Base-by-base conservation (phyloP, 2,329 filamentous ascomycete genomes). In the Aspergillus brunneoviolaceus region DNA sequence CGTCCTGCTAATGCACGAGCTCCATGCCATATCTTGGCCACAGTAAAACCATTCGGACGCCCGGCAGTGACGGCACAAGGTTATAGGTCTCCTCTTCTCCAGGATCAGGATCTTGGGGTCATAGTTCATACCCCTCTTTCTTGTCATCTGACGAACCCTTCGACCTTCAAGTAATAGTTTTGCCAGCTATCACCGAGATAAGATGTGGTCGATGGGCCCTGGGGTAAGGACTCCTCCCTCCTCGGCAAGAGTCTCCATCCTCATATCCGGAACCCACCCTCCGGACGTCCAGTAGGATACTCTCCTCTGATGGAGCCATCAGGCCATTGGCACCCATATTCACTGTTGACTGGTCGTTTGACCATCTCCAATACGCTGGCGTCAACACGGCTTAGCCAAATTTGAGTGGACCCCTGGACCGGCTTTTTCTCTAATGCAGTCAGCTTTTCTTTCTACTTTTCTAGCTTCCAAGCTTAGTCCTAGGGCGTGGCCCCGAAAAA, bases 401-500 rank as follows among this genome's bases (percentile, higher is more conserved):
- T 31, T 16, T 1, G 49, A 53, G 58, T 57, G 57, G 57, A 59
- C 42, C 51, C 42, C 27, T 54, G 21, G 50, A 45, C 56, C 29
- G 49, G 19, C 14, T 51, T 53, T 25, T 35, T 16, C 14, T 39
- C n/a, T 31, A 31, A 19, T n/a, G 39, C 14, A 45, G 39, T 45
- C 39, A 19, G 16, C 39, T 45, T 45, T 16, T 35, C 27, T 35
- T 27, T 57, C 49, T 53, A 29, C 49, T 51, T 52, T 52, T 56
- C 31, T 60, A 60, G 55, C 49, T 58, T 54, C 29, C 57, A 61
- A 63, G 62, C 64, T 64, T 63, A 58, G 51, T 55, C 25, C 27
- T 52, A 52, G 56, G 39, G 39, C 33, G 57, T 39, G n/a, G 47
- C 48, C 47, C 50, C 52, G 16, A 19, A 45, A 45, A 45, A 45